phyloP scores from a whole-genome alignment of 345 rosid genomes.

The Salix exigua region DNA sequence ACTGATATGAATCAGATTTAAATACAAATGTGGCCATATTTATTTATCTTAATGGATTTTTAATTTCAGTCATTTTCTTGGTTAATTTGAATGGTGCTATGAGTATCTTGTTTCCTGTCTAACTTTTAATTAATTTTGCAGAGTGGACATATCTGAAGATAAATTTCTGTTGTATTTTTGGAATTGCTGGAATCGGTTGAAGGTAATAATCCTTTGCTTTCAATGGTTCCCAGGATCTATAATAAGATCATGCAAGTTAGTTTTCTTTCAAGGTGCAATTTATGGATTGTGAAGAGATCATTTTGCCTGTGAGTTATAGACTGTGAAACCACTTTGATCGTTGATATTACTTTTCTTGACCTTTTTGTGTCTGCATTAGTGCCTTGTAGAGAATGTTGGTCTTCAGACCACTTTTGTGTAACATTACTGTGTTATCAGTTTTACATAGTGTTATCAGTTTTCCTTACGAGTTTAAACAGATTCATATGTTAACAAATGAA shows the following conservation, averaged over 20 bases:
- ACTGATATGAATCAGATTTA: slow-evolving; percentile 12
- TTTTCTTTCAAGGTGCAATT: neutral
- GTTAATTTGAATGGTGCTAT: neutral
- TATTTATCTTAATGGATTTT: neutral
- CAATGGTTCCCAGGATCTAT: neutral
- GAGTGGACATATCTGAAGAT: slow-evolving; percentile 76
- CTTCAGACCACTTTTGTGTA: neutral
- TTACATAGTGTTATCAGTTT: neutral
- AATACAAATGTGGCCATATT: neutral
- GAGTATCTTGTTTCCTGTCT: neutral
- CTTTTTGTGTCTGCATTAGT: neutral
- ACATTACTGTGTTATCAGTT: neutral
- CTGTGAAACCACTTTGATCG: neutral
- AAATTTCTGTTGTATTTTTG: slow-evolving; percentile 79
- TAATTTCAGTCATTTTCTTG: neutral
- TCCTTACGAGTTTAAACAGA: neutral
- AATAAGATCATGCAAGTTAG: neutral
- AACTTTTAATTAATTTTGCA: slow-evolving; percentile 29
- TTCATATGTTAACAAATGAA: neutral
- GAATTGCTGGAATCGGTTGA: slow-evolving; percentile 75
- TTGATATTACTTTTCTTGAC: neutral
- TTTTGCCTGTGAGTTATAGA: neutral
- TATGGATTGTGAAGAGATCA: neutral
- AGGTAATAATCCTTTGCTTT: slow-evolving; percentile 41
- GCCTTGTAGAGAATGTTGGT: neutral